phyloP scores from a whole-genome alignment of 257 asterid genomes.

The Lantana camara region DNA sequence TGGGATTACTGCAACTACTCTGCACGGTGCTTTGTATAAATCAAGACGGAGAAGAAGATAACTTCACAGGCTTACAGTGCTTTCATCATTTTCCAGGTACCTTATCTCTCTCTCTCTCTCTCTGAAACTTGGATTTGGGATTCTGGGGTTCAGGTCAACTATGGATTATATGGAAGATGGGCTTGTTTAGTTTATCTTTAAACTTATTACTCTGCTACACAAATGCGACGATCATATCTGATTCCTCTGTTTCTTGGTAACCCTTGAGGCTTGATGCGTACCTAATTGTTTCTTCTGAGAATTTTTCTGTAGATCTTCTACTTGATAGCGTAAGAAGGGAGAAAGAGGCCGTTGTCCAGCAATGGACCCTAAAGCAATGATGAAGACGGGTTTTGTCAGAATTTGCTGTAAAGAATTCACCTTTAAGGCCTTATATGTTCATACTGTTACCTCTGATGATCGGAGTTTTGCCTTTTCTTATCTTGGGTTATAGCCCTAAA shows the following conservation, averaged over 20 bases:
- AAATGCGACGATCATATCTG: no score
- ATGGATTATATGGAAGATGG: no score
- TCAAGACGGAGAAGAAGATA: slow-evolving; percentile 2
- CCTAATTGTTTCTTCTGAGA: no score
- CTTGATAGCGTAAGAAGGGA: not conserved
- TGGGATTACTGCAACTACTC: not conserved
- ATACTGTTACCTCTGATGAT: not conserved
- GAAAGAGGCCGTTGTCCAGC: no score
- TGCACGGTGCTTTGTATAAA: not conserved
- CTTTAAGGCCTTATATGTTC: not conserved
- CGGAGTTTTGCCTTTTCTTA: not conserved
- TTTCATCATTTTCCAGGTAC: not conserved
- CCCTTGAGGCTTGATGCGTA: no score
- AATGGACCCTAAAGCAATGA: not conserved
- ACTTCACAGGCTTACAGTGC: not conserved
- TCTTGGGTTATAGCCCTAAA: not conserved
- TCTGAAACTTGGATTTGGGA: no score
- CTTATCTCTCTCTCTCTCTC: not conserved
- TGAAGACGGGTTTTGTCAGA: slow-evolving; percentile 21
- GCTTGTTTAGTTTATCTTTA: no score
- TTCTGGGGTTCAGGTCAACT: no score
- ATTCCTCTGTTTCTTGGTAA: no score
- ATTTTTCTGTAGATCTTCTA: not conserved
- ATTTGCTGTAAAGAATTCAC: slow-evolving; percentile 12
- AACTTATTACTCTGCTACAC: no score